These are phyloP conservation scores for Parsonsia alboflavescens DNA, from an alignment of 257 asterid genomes.

Conservation along the genomic window DNA sequence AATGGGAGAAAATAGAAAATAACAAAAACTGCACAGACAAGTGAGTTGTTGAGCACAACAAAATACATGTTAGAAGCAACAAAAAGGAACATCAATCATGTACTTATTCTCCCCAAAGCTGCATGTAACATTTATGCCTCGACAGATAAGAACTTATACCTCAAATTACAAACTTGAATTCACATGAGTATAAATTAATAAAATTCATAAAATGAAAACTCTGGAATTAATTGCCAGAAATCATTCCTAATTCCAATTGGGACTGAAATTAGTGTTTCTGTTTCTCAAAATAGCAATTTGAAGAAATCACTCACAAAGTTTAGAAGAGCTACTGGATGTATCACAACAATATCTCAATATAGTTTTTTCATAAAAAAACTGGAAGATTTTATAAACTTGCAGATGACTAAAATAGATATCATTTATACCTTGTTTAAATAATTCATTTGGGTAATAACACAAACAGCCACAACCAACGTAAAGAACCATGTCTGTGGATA, in stretches of 20 bases:
- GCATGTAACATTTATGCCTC: background rate
- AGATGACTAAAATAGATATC: background rate
- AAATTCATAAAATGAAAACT: background rate
- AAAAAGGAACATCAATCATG: background rate
- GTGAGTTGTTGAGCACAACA: too few species aligned
- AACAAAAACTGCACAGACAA: background rate
- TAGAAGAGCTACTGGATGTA: background rate
- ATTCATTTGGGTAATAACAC: slow-evolving; percentile 88
- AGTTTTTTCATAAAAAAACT: background rate
- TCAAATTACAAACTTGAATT: background rate
- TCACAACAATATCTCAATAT: background rate
- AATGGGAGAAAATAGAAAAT: slow-evolving; percentile 1
- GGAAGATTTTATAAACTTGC: background rate
- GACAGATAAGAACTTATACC: background rate
- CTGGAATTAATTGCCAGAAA: background rate
- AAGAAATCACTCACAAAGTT: background rate
- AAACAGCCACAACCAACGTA: slow-evolving; percentile 57
- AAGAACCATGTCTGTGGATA: slow-evolving; percentile 96
- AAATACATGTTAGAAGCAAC: background rate
- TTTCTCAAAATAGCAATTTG: background rate
- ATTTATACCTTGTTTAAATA: slow-evolving; percentile 70
- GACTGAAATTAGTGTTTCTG: background rate
- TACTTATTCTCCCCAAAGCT: background rate
- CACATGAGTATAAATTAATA: background rate
- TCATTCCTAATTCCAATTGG: background rate